A percentile compares a stretch with the other conserved stretches of the same genome.
These are phyloP conservation scores for Aspergillus brasiliensis DNA, from an alignment of 2,329 filamentous ascomycete species.

Conservation along the genomic window DNA sequence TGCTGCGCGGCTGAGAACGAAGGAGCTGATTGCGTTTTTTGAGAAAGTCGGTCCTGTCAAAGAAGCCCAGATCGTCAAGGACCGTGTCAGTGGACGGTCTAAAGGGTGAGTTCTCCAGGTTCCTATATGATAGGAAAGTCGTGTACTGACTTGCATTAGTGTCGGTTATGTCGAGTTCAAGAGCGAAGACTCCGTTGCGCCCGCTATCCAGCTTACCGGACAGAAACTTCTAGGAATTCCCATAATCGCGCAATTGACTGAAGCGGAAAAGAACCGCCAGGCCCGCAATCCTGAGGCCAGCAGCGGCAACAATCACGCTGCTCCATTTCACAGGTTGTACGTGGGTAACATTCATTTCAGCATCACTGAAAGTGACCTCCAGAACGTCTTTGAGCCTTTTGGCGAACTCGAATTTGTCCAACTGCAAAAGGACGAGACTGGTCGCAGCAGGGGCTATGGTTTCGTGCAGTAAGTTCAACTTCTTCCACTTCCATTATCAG, in stretches of 20 bases:
- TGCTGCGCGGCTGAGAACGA: conserved; percentile 86
- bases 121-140: conserved; percentile 1
- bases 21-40: conserved; percentile 92
- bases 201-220: conserved; percentile 96
- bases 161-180: conserved; percentile 99
- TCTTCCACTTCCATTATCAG: neutral
- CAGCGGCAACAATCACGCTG: conserved; percentile 72
- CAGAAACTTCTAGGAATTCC: conserved; percentile 98
- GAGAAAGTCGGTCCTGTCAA: conserved; percentile 93
- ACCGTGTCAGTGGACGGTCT: conserved; percentile 91
- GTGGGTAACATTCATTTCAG: conserved; percentile 99
- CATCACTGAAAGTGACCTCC: conserved; percentile 92
- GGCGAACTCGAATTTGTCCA: conserved; percentile 97
- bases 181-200: conserved; percentile 87
- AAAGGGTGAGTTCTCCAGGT: conserved; percentile 72
- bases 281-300: conserved; percentile 75
- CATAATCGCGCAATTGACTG: conserved; percentile 96
- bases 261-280: conserved; percentile 99
- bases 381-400: conserved; percentile 96
- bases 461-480: conserved; percentile 85
- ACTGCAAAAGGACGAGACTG: conserved; percentile 91
- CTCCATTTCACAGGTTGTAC: conserved; percentile 96
- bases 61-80: conserved; percentile 98
- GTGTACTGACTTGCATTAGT: conserved; percentile 52
- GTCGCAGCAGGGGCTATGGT: conserved; percentile 90